These are phyloP conservation scores for Phaseolus coccineus DNA, from an alignment of 331 rosid genomes.

Conservation along the genomic window DNA sequence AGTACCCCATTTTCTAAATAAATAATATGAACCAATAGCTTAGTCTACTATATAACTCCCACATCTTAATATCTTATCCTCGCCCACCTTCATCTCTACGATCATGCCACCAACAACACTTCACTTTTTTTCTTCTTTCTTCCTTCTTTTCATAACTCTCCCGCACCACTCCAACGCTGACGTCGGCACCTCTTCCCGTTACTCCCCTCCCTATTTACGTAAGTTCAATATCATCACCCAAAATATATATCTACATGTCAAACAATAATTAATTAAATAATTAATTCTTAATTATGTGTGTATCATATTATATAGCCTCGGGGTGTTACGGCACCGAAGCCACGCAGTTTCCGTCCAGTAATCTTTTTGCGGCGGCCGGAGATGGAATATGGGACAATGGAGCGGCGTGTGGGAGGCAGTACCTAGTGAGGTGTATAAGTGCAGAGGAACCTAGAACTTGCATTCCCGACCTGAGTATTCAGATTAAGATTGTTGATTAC, in stretches of 20 bases:
- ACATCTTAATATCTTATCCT: background rate
- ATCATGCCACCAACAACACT: slow-evolving; percentile 2
- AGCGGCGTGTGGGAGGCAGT: slow-evolving; percentile 79
- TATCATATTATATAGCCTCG: slow-evolving; percentile 58
- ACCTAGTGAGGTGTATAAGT: slow-evolving; percentile 73
- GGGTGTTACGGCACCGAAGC: slow-evolving; percentile 67
- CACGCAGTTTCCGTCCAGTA: slow-evolving; percentile 65
- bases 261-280: too few species aligned
- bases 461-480: slow-evolving; percentile 56
- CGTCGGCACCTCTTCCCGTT: slow-evolving; percentile 68
- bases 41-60: background rate
- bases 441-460: slow-evolving; percentile 61
- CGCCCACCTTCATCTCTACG: background rate
- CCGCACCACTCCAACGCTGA: slow-evolving; percentile 52
- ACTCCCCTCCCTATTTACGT: slow-evolving; percentile 80
- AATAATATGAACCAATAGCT: too few species aligned
- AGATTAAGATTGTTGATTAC: slow-evolving; percentile 67
- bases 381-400: slow-evolving; percentile 88
- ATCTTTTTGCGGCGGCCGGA: slow-evolving; percentile 68
- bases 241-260: too few species aligned
- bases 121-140: background rate
- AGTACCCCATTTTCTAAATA: too few species aligned
- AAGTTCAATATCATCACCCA: slow-evolving; percentile 26
- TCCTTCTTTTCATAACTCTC: slow-evolving; percentile 9
- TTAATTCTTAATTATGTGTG: too few species aligned